Evolutionary conservation across 208 protist genomes (phyloP).

Genomic region (Trypanosoma cruzi): DNA sequence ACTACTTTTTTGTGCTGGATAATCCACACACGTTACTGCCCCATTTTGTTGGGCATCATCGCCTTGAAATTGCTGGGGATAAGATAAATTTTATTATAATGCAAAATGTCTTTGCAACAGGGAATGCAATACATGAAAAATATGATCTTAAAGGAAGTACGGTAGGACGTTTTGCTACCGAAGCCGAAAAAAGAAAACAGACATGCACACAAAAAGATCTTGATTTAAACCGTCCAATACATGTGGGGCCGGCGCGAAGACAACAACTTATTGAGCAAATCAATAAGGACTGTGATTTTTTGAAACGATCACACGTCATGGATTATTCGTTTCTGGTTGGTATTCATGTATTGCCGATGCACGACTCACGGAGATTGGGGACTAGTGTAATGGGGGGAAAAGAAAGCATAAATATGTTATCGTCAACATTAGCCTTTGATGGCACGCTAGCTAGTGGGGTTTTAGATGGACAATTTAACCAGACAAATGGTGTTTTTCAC

Average conservation of each 20-base stretch:
- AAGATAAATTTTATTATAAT: conserved; percentile 92
- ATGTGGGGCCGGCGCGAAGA: conserved; percentile 65
- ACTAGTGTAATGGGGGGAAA: neutral
- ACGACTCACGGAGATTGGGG: neutral
- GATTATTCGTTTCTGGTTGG: conserved; percentile 95
- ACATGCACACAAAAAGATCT: conserved; percentile 93
- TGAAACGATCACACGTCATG: conserved; percentile 89
- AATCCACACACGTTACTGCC: conserved; percentile 91
- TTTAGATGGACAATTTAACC: neutral
- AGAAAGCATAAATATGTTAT: neutral
- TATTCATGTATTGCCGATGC: conserved; percentile 68
- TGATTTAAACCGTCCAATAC: conserved; percentile 84
- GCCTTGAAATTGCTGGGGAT: conserved; percentile 58
- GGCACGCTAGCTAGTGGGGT: neutral
- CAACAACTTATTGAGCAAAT: conserved; percentile 86
- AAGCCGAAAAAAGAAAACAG: conserved; percentile 74
- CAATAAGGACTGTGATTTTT: conserved; percentile 86
- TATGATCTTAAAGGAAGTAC: conserved; percentile 96
- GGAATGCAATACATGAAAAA: conserved; percentile 89
- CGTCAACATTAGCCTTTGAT: neutral
- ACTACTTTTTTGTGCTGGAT: conserved; percentile 91
- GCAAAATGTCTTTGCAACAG: conserved; percentile 95
- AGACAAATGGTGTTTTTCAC: neutral
- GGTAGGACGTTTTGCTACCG: conserved; percentile 85
- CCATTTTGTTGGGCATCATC: conserved; percentile 92